These are phyloP conservation scores for Leccinum colubrinum DNA, from an alignment of 1,284 basidiomycete genomes.

Conservation along the genomic window DNA sequence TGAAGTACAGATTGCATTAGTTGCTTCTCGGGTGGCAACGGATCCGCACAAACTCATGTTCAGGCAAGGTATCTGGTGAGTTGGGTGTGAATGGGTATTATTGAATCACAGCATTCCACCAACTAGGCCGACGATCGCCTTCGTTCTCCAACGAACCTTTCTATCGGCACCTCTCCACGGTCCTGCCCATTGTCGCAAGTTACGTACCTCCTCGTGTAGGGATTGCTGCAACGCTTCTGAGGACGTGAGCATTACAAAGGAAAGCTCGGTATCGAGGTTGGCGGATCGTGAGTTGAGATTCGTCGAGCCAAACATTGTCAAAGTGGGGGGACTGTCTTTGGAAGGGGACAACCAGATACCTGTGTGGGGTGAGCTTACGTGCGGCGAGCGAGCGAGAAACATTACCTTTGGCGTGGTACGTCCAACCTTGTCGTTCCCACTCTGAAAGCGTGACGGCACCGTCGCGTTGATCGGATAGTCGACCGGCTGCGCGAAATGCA, in stretches of 20 bases:
- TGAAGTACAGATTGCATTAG: neutral
- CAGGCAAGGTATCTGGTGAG: conserved; percentile 12
- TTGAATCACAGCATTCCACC: conserved; percentile 55
- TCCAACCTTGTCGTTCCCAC: conserved; percentile 93
- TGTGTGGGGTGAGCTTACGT: conserved; percentile 31
- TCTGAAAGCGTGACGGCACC: conserved; percentile 74
- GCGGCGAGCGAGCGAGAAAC: conserved; percentile 2
- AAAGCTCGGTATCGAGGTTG: conserved; percentile 90
- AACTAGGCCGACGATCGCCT: conserved; percentile 60
- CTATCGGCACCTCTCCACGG: conserved; percentile 65
- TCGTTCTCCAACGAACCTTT: conserved; percentile 69
- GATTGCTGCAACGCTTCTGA: conserved; percentile 39
- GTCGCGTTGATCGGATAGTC: conserved; percentile 41
- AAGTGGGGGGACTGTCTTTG: conserved; percentile 50
- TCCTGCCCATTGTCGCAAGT: conserved; percentile 44
- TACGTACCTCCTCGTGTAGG: conserved; percentile 45
- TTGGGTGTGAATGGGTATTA: conserved; percentile 2
- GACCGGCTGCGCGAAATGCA: conserved; percentile 53
- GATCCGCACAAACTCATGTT: neutral
- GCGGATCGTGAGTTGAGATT: conserved; percentile 94
- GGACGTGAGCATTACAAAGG: conserved; percentile 80
- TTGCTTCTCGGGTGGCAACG: neutral
- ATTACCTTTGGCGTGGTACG: conserved; percentile 96
- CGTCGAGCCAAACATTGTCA: conserved; percentile 93
- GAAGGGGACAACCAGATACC: conserved; percentile 85